These are phyloP conservation scores for Cornus controversa DNA, from an alignment of 148 eudicot species.

Conservation along the genomic window DNA sequence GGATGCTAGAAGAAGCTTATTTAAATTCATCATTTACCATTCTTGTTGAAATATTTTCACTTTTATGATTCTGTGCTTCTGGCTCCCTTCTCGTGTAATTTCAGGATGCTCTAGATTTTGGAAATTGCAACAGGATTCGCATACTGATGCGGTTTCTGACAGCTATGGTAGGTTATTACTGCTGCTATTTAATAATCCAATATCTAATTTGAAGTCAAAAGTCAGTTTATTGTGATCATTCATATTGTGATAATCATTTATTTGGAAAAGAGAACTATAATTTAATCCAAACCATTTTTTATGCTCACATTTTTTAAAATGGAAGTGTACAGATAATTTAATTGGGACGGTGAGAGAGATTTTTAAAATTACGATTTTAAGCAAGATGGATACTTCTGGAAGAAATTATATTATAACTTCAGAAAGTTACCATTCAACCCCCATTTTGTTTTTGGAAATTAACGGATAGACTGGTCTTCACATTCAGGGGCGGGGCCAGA, in stretches of 20 bases:
- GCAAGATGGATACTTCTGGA: not conserved
- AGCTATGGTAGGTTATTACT: slow-evolving; percentile 57
- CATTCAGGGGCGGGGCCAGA: no score
- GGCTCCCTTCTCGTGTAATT: slow-evolving; percentile 14
- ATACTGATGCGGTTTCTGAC: slow-evolving; percentile 78
- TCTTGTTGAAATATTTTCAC: not conserved
- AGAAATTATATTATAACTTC: not conserved
- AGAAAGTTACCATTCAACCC: no score
- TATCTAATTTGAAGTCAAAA: slow-evolving; percentile 1
- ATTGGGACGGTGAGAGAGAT: not conserved
- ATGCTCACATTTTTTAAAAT: no score
- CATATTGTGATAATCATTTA: not conserved
- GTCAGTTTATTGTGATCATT: slow-evolving; percentile 3
- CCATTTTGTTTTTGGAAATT: not conserved
- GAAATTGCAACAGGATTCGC: slow-evolving; percentile 75
- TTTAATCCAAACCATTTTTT: no score
- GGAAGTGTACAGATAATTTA: no score
- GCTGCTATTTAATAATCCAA: not conserved
- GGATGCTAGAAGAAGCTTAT: not conserved
- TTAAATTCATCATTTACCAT: not conserved
- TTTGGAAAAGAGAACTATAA: not conserved
- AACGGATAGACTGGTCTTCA: no score
- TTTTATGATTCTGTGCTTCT: not conserved
- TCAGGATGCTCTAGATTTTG: slow-evolving; percentile 73
- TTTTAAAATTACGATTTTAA: not conserved